Conservation (phyloP, 352 stramenopile species). For the Pythium myriotylum region DNA sequence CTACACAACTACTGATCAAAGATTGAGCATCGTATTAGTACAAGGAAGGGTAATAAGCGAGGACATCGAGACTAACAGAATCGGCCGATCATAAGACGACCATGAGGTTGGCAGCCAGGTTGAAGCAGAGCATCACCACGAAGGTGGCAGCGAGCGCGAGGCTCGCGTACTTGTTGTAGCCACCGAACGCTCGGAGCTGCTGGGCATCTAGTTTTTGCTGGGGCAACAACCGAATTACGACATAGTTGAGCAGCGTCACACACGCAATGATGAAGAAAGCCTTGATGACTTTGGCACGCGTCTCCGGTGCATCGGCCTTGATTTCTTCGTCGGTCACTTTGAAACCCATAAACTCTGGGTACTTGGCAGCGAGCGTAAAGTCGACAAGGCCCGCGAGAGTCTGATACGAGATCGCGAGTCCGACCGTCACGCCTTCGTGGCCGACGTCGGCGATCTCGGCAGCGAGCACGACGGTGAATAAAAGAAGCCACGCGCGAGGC, state of each 20-base stretch:
- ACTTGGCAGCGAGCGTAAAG: constrained; percentile 28
- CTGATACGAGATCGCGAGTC: constrained; percentile 50
- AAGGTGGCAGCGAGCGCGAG: constrained; percentile 35
- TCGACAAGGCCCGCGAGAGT: constrained; percentile 31
- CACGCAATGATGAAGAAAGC: constrained; percentile 9
- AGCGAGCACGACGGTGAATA: constrained; percentile 39
- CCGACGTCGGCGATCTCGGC: constrained; percentile 57
- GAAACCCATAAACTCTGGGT: constrained; percentile 21
- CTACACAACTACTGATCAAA: no score
- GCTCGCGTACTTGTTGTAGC: constrained; percentile 46
- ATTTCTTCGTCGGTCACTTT: constrained; percentile 6
- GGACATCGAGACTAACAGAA: no score
- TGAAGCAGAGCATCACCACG: constrained; percentile 12
- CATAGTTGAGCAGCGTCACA: constrained; percentile 15
- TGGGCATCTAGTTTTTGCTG: constrained; percentile 47
- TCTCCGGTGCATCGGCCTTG: not conserved
- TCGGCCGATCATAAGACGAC: not conserved
- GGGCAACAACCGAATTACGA: constrained; percentile 25
- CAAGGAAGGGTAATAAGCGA: no score
- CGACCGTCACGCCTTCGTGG: constrained; percentile 50
- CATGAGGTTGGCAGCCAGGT: constrained; percentile 8
- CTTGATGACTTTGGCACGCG: constrained; percentile 6
- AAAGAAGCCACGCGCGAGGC: constrained; percentile 40
- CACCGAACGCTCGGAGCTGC: constrained; percentile 37
- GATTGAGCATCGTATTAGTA: no score